Percentiles rank a stretch among this genome's conserved stretches.
These are phyloP conservation scores for Carallia pectinifolia DNA, from an alignment of 345 rosid species.

Conservation along the genomic window DNA sequence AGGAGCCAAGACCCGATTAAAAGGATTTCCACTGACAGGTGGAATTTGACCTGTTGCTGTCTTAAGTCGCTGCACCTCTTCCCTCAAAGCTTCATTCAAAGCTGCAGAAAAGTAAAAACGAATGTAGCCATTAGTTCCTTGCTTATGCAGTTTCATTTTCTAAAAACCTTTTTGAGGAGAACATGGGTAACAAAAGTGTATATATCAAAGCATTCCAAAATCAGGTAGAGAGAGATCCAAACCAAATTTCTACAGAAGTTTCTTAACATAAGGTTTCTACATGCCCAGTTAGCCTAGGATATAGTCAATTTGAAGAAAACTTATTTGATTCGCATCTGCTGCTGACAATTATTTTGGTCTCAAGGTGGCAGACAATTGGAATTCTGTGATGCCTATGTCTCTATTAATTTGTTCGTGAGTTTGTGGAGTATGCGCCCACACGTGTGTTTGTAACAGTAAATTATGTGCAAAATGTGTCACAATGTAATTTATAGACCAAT, in stretches of 20 bases:
- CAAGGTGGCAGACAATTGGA: too few species aligned
- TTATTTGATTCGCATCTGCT: too few species aligned
- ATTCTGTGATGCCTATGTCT: too few species aligned
- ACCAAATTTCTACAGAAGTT: too few species aligned
- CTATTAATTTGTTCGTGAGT: too few species aligned
- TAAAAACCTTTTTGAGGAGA: not conserved
- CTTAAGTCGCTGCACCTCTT: constrained; percentile 89
- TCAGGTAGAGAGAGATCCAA: not conserved
- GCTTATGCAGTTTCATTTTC: not conserved
- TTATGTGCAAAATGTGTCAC: too few species aligned
- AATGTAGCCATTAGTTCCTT: not conserved
- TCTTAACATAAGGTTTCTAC: too few species aligned
- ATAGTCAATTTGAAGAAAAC: too few species aligned
- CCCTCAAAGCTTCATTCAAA: constrained; percentile 70
- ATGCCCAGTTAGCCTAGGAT: too few species aligned
- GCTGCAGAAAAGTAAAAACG: constrained; percentile 42
- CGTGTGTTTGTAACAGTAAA: too few species aligned
- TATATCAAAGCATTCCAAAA: not conserved
- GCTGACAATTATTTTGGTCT: too few species aligned
- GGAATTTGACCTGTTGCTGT: constrained; percentile 70
- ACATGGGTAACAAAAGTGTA: not conserved
- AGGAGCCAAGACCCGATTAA: constrained; percentile 37
- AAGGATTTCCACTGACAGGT: constrained; percentile 56
- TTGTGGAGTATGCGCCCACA: too few species aligned
- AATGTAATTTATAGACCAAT: not conserved